Conservation (phyloP, 2,329 filamentous ascomycete genomes). For the Epichloe amarillans region DNA sequence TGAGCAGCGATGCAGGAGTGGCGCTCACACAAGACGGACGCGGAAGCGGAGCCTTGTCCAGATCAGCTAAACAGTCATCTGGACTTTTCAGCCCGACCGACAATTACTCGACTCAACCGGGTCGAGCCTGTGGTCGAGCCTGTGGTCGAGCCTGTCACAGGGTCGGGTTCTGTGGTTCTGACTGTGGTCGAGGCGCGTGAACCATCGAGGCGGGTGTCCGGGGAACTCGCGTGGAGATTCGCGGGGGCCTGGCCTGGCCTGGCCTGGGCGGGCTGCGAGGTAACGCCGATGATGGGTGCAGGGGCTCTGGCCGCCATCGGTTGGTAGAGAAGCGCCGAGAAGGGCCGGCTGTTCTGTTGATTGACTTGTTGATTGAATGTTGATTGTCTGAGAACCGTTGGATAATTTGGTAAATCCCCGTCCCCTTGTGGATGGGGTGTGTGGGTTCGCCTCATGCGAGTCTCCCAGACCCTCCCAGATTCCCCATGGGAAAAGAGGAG, state of each 20-base stretch:
- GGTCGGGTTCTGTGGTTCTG: not conserved
- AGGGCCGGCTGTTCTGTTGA: slow-evolving; percentile 17
- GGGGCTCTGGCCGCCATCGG: slow-evolving; percentile 5
- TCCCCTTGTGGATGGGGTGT: too few relatives aligned
- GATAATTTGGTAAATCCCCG: too few relatives aligned
- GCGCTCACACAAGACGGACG: not conserved
- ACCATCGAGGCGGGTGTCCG: slow-evolving; percentile 12
- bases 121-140: not conserved
- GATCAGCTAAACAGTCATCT: not conserved
- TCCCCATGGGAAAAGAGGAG: not conserved
- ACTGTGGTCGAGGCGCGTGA: not conserved
- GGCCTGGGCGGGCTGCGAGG: slow-evolving; percentile 20
- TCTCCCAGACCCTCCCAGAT: not conserved
- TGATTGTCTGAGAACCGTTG: not conserved
- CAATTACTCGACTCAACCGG: not conserved
- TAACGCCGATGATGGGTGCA: slow-evolving; percentile 16
- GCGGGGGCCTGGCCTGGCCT: slow-evolving; percentile 7
- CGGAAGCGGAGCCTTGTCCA: slow-evolving; percentile 1
- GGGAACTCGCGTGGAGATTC: slow-evolving; percentile 14
- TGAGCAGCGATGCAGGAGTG: slow-evolving; percentile 1
- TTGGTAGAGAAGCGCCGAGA: slow-evolving; percentile 22
- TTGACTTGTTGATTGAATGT: not conserved
- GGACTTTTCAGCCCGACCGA: not conserved
- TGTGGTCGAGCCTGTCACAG: not conserved
- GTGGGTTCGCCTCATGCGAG: not conserved